A percentile compares a stretch with the other conserved stretches of the same genome.
Conservation (phyloP, 179 eudicot species). For the Beta corolliflora region DNA sequence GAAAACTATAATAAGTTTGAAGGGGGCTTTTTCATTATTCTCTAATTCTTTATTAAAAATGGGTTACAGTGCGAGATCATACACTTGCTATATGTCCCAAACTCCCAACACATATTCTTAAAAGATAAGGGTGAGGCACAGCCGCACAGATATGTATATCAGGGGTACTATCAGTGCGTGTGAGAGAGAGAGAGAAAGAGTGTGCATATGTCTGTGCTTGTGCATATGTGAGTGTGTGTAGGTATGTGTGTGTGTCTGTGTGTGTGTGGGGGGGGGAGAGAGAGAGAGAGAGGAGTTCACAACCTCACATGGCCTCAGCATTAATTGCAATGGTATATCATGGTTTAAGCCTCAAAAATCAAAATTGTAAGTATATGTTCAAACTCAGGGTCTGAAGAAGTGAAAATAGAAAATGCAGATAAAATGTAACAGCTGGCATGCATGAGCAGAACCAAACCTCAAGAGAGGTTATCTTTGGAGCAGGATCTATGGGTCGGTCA, state of each 20-base stretch:
- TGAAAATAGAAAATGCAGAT: constrained; percentile 3
- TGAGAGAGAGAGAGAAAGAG: too few relatives aligned
- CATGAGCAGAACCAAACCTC: constrained; percentile 51
- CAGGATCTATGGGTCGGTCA: constrained; percentile 89
- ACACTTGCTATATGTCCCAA: not conserved
- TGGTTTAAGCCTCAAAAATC: constrained; percentile 1
- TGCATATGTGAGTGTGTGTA: too few relatives aligned
- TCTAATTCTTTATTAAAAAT: not conserved
- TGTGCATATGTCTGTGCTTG: too few relatives aligned
- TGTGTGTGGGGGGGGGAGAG: too few relatives aligned
- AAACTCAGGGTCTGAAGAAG: not conserved
- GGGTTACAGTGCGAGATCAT: not conserved
- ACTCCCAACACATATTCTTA: not conserved
- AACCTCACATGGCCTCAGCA: constrained; percentile 1
- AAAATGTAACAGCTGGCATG: constrained; percentile 8
- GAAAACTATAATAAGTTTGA: not conserved
- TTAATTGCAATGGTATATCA: not conserved
- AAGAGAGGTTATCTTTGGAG: constrained; percentile 74
- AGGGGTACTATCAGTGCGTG: too few relatives aligned
- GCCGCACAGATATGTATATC: too few relatives aligned
- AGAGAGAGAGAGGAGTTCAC: not conserved
- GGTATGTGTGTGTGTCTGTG: not conserved
- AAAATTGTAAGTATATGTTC: not conserved
- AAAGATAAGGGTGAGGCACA: not conserved
- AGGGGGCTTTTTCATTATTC: not conserved